A percentile compares a stretch with the other conserved stretches of the same genome.
These are phyloP conservation scores for Gracilaria gracilis DNA, from an alignment of 23 red algal species.

Conservation along the genomic window DNA sequence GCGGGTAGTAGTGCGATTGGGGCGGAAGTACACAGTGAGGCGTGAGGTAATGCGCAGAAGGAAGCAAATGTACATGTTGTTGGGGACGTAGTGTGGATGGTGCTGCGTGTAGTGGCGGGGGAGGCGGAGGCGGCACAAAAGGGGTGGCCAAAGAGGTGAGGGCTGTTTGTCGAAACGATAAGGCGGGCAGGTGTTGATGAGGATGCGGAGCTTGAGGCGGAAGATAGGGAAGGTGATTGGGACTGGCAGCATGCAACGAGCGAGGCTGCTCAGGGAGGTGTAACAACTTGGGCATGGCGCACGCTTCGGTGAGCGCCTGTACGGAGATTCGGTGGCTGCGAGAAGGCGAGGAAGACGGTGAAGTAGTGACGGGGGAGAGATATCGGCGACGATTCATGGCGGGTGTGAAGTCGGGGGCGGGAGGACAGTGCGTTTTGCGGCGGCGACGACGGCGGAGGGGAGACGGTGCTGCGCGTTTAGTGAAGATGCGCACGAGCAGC, in stretches of 20 bases:
- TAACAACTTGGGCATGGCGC: background rate
- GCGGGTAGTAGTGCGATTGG: background rate
- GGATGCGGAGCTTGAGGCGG: background rate
- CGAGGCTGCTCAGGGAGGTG: background rate
- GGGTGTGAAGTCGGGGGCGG: background rate
- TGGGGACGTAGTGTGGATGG: background rate
- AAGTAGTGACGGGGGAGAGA: background rate
- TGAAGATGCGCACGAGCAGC: slow-evolving; percentile 6
- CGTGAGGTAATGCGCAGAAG: background rate
- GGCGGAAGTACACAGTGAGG: background rate
- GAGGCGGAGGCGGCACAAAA: background rate
- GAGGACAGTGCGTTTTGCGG: background rate
- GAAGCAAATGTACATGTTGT: background rate
- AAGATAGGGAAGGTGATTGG: background rate
- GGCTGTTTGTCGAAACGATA: background rate
- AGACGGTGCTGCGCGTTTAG: background rate
- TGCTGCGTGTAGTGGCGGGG: background rate
- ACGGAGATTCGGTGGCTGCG: slow-evolving; percentile 29
- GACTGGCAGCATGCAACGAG: background rate
- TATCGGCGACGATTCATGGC: background rate
- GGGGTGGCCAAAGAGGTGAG: background rate
- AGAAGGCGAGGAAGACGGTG: background rate
- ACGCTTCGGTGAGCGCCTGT: slow-evolving; percentile 15
- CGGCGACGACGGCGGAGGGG: background rate
- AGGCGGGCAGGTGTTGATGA: background rate